Evolutionary conservation across 306 rosid genomes (phyloP).

Genomic region (Cucurbita ficifolia): DNA sequence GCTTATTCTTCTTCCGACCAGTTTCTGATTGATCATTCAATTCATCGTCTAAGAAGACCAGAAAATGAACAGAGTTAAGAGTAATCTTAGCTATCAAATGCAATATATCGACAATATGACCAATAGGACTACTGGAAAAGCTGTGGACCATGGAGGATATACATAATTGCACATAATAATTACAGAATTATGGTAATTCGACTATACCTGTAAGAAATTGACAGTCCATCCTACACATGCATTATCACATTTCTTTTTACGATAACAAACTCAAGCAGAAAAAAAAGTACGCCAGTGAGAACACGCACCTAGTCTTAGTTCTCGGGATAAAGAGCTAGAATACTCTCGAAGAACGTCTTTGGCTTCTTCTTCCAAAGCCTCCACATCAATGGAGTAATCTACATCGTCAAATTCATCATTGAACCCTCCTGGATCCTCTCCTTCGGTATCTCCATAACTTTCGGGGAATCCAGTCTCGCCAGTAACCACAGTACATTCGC

Average conservation of each 20-base stretch:
- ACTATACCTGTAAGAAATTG: background rate
- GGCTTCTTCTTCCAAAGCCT: constrained; percentile 57
- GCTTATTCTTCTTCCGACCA: constrained; percentile 34
- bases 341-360: constrained; percentile 39
- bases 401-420: constrained; percentile 19
- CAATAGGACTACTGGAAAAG: background rate
- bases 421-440: constrained; percentile 13
- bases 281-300: background rate
- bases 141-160: background rate
- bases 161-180: background rate
- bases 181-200: background rate
- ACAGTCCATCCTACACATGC: background rate
- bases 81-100: background rate
- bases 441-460: constrained; percentile 8
- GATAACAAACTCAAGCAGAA: background rate
- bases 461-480: constrained; percentile 8
- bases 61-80: background rate
- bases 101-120: background rate
- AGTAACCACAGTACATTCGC: background rate
- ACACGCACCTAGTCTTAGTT: constrained; percentile 34
- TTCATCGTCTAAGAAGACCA: constrained; percentile 52
- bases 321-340: constrained; percentile 39
- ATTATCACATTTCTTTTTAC: background rate
- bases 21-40: constrained; percentile 20
- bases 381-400: constrained; percentile 24